These are phyloP conservation scores for Microascus cirrosus DNA, from an alignment of 2,329 filamentous ascomycete species.

Conservation along the genomic window DNA sequence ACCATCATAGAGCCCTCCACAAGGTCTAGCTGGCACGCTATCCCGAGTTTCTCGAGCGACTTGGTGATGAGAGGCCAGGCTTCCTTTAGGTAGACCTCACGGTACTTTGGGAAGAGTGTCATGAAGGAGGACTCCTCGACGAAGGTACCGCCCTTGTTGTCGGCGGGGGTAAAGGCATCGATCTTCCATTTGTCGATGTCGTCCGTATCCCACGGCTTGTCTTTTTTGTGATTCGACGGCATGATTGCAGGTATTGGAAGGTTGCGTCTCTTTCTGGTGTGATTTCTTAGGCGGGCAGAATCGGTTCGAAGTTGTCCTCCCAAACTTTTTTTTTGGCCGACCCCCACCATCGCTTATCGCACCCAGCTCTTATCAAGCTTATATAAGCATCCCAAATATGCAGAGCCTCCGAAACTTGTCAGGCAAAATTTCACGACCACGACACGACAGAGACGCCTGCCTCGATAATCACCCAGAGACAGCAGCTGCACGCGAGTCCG, in stretches of 20 bases:
- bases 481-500: background rate
- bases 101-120: constrained; percentile 88
- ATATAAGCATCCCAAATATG: background rate
- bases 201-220: constrained; percentile 92
- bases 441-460: background rate
- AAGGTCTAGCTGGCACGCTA: constrained; percentile 86
- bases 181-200: constrained; percentile 97
- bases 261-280: background rate
- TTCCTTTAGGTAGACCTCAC: constrained; percentile 86
- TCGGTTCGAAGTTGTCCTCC: constrained; percentile 2
- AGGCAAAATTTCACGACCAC: constrained; percentile 2
- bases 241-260: constrained; percentile 29
- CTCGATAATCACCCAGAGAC: background rate
- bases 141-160: constrained; percentile 80
- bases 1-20: constrained; percentile 96
- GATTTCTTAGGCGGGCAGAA: background rate
- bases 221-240: constrained; percentile 81
- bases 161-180: constrained; percentile 72
- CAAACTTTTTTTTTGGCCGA: constrained; percentile 12
- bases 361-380: background rate
- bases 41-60: constrained; percentile 74
- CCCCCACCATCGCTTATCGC: constrained; percentile 3
- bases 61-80: constrained; percentile 87
- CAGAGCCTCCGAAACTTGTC: background rate
- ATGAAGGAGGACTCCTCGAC: constrained; percentile 86